Base-by-base conservation (phyloP, 208 protist genomes). In the Trypanosoma platydactyli region DNA sequence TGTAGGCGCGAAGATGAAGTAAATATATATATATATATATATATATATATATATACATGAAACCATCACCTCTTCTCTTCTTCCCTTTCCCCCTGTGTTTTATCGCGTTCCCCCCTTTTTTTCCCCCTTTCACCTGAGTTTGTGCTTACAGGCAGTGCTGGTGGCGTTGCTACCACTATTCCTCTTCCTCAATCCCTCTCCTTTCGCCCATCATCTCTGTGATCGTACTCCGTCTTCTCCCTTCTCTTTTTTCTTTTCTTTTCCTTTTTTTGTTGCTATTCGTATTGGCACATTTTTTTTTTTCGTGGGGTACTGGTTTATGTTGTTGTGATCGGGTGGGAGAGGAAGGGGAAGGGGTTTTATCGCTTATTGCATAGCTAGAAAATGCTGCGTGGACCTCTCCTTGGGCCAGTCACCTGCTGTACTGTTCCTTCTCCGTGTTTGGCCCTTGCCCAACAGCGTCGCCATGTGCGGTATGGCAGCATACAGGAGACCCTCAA, bases 401-500 rank as follows among this genome's bases (percentile, higher is more conserved):
- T 52, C 41, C 13, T 52, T 41, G 20, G 6, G 25, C 18, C 24
- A 25, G 25, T 29, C 24, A 27, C 16, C 46, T 29, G 42, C 48
- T n/a, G 35, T 3, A 29, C 25, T 33, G 12, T 50, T 22, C 46
- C 0, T 58, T 6, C 27, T 38, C 12, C 15, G 62, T 33, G 15
- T 51, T n/a, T 9, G 5, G 46, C 5, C 38, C 7, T 58, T 38
- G 48, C 62, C 20, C 55, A 50, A 13, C 63, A 55, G 41, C 64
- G 58, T 13, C 85, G 85, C 22, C 41, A 72, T 7, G 82, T 89
- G 71, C 89, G 86, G 41, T 95, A 91, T 71, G 77, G 76, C 12
- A 93, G 78, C 73, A 86, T 95, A n/a, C 73, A 86, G 33, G 89
- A 95, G 60, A 81, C 87, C 0, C 83, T 95, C 33, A 84, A 88